Evolutionary conservation across 2,329 filamentous ascomycete species (phyloP).

Genomic region (Colletotrichum navitas): DNA sequence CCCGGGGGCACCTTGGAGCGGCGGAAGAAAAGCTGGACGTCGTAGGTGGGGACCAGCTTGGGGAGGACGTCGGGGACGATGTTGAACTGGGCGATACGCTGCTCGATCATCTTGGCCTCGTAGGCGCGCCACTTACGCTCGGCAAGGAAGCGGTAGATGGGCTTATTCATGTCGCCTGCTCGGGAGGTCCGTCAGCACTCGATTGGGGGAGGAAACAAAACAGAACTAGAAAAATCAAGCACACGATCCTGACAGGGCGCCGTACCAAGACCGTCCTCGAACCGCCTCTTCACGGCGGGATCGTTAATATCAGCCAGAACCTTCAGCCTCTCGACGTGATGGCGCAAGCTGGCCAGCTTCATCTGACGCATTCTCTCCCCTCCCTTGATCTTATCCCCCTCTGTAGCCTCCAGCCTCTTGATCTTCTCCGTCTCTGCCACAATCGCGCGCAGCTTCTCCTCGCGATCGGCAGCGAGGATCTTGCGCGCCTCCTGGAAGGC

Average conservation of each 20-base stretch:
- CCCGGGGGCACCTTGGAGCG: constrained; percentile 79
- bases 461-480: constrained; percentile 81
- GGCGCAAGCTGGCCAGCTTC: constrained; percentile 76
- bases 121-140: constrained; percentile 89
- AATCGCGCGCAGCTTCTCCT: constrained; percentile 84
- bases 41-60: constrained; percentile 80
- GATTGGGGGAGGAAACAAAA: not conserved
- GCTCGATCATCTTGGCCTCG: constrained; percentile 81
- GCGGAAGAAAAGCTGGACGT: constrained; percentile 86
- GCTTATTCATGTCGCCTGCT: constrained; percentile 92
- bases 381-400: constrained; percentile 68
- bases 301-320: constrained; percentile 95
- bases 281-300: constrained; percentile 90
- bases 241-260: constrained; percentile 35
- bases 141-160: constrained; percentile 92
- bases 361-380: constrained; percentile 75
- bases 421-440: constrained; percentile 76
- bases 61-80: constrained; percentile 91
- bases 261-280: constrained; percentile 90
- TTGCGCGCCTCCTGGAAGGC: constrained; percentile 97
- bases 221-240: not conserved
- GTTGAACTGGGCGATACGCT: constrained; percentile 88
- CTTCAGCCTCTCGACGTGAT: constrained; percentile 83
- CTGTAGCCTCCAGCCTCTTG: constrained; percentile 71
- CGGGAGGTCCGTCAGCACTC: constrained; percentile 11